Evolutionary conservation across 345 rosid genomes (phyloP), one percentile per base, ranked within the genome.

Genomic region (Noccaea bulbosa): DNA sequence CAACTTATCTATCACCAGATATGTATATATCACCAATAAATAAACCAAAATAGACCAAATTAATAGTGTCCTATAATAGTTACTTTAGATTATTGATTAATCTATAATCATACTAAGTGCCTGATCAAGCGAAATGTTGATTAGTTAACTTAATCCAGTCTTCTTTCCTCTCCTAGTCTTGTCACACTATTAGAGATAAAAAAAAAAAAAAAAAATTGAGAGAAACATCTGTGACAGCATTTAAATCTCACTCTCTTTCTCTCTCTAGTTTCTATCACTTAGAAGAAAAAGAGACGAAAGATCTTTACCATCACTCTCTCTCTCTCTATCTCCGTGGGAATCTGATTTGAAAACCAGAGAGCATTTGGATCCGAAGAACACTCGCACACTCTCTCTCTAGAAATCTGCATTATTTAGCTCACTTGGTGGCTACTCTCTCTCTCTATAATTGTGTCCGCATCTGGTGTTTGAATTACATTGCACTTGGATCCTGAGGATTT

Each of bases 261-360:
- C 59, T 27, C 30, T 51, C 38, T 67, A 15, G 0, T 15, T 66
- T 41, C 33, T 37, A 15, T 67, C 64, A 33, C 45, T 68, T 33
- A 43, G 7, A 24, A 37, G 4, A 38, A 65, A 50, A 27, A 17
- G 16, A 54, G 24, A 57, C 45, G 16, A 45, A 69, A 47, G 12
- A 37, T 47, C 58, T 54, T 47, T 32, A 54, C 20, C 58, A 16
- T 65, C 40, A 66, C 15, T 0, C 20, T 22, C 35, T 34, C 45
- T 51, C 39, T 70, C 17, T 54, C 43, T 67, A 6, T 40, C 44
- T 30, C 47, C 43, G 54, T 62, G 33, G 10, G 37, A 60, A 59
- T 71, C 76, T 72, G 65, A 72, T 72, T 63, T 48, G 47, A 65
- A 53, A 62, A 49, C 66, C 48, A 58, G 50, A 70, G 60, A 50